Base-by-base conservation (phyloP, 208 protist species). In the Leptomonas seymouri region DNA sequence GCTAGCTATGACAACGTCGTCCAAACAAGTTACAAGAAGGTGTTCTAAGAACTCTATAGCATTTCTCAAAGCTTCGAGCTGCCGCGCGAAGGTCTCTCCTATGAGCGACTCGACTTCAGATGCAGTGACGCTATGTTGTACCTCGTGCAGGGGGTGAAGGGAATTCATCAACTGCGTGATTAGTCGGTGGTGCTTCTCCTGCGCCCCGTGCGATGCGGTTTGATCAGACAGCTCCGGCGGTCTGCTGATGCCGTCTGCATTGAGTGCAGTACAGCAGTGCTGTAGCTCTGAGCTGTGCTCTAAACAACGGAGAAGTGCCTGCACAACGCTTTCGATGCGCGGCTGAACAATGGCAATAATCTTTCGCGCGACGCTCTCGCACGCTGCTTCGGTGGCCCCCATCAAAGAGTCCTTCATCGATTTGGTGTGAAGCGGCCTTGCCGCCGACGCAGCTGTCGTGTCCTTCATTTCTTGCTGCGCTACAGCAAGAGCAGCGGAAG, bases 271-370 rank as follows among this genome's bases (percentile, higher is more conserved):
- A n/a, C 36, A 54, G 28, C 44, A 64, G 5, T 36, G 54, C 16
- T 55, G 70, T 34, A 76, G 46, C 36, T 76, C 70, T 12, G 61
- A 34, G 27, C 53, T 45, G 45, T 54, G 61, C 46, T 53, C 48
- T 20, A 76, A 12, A 21, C 70, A 76, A 8, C 4, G 15, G 3
- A 76, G 39, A 14, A 53, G 25, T 1, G 15, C 55, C n/a, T 55
- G 42, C 16, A 12, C 65, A 16, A 68, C 5, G 15, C 23, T 36
- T 7, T 30, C n/a, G 11, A 68, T 21, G 20, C 39, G 9, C 9
- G 18, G 45, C 20, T 20, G 39, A 51, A 59, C 44, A n/a, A n/a
- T n/a, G n/a, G n/a, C n/a, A n/a, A n/a, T n/a, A n/a, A n/a, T n/a
- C n/a, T n/a, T n/a, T n/a, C n/a, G n/a, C n/a, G n/a, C n/a, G n/a